phyloP scores from a whole-genome alignment of 768 basidiomycete species.

The Mycena rebaudengoi region DNA sequence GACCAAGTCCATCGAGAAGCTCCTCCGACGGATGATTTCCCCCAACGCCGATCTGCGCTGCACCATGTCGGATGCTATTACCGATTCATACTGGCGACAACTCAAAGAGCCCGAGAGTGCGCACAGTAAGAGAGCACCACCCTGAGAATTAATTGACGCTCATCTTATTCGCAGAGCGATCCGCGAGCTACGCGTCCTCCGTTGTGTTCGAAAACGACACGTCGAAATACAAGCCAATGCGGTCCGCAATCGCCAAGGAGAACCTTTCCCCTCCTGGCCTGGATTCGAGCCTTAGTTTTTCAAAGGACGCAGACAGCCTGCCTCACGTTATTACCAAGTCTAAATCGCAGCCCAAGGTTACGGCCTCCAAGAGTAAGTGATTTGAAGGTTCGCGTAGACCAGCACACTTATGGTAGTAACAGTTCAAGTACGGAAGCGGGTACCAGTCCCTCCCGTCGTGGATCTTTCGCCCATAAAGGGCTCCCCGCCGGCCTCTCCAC shows the following conservation, averaged over 20 bases:
- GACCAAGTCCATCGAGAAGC: conserved; percentile 67
- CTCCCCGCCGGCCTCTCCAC: conserved; percentile 56
- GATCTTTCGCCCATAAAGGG: conserved; percentile 63
- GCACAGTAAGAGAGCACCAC: conserved; percentile 49
- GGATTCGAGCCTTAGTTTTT: conserved; percentile 18
- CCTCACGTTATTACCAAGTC: conserved; percentile 42
- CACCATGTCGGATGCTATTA: conserved; percentile 70
- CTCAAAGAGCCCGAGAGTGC: conserved; percentile 35
- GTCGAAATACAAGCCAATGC: conserved; percentile 49
- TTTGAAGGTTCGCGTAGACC: background rate
- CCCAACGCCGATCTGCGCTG: conserved; percentile 86
- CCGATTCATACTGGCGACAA: conserved; percentile 71
- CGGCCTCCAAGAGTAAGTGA: conserved; percentile 47
- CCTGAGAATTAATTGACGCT: background rate
- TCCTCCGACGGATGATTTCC: conserved; percentile 80
- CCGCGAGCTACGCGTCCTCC: conserved; percentile 56
- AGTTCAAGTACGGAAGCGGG: conserved; percentile 47
- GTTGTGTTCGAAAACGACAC: conserved; percentile 61
- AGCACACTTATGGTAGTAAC: background rate
- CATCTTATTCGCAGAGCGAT: conserved; percentile 46
- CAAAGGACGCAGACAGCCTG: conserved; percentile 19
- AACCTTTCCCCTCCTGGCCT: conserved; percentile 47
- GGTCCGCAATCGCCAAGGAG: conserved; percentile 39
- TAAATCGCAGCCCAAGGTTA: conserved; percentile 56
- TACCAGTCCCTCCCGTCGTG: conserved; percentile 38